Conservation (phyloP, 2,329 filamentous ascomycete species). For the Aspergillus alliaceus region DNA sequence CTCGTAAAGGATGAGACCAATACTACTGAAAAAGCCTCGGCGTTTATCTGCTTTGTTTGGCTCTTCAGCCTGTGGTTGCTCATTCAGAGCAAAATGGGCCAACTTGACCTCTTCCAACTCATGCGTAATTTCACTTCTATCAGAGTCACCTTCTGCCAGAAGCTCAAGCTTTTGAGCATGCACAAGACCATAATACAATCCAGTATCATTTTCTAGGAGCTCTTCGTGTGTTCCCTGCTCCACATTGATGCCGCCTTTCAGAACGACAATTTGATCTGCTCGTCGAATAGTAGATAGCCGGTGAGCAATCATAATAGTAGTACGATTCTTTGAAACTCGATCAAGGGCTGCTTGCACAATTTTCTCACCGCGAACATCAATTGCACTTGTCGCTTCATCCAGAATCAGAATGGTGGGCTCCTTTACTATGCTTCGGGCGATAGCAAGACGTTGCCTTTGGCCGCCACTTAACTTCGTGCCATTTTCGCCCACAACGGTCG, state of each 20-base stretch:
- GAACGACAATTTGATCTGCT: conserved; percentile 75
- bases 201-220: conserved; percentile 59
- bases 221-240: conserved; percentile 76
- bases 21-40: conserved; percentile 18
- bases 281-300: conserved; percentile 71
- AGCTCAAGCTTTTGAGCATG: conserved; percentile 40
- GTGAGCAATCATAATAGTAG: conserved; percentile 77
- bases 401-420: conserved; percentile 67
- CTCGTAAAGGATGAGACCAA: conserved; percentile 32
- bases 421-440: conserved; percentile 69
- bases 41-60: conserved; percentile 1
- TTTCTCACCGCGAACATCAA: conserved; percentile 56
- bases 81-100: background rate
- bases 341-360: conserved; percentile 57
- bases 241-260: conserved; percentile 68
- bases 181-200: conserved; percentile 69
- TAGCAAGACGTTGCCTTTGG: conserved; percentile 79
- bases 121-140: conserved; percentile 1
- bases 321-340: conserved; percentile 60
- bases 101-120: conserved; percentile 2
- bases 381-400: conserved; percentile 74
- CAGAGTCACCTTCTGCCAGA: conserved; percentile 5
- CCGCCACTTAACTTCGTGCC: conserved; percentile 81
- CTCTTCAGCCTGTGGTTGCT: background rate
- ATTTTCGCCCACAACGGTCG: conserved; percentile 72